Evolutionary conservation across 768 basidiomycete genomes (phyloP).

Genomic region (Clitopilus hobsonii): DNA sequence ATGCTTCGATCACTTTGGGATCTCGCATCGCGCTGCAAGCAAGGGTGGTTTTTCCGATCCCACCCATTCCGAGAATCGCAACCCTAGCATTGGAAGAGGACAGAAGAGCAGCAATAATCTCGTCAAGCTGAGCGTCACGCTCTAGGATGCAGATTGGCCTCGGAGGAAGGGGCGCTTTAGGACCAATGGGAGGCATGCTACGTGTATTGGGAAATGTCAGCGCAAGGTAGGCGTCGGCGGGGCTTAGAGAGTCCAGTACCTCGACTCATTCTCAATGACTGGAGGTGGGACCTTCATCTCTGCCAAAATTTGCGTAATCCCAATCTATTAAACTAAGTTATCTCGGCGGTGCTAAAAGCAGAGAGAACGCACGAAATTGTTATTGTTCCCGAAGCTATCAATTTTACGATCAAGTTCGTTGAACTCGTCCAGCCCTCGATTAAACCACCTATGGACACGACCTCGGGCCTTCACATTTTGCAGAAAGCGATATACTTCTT

Average conservation of each 20-base stretch:
- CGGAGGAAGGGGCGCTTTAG: not conserved
- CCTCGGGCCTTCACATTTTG: not conserved
- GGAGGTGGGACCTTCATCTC: not conserved
- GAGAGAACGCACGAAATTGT: not conserved
- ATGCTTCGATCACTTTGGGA: not conserved
- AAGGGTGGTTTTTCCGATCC: slow-evolving; percentile 8
- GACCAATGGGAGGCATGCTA: not conserved
- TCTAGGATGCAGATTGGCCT: not conserved
- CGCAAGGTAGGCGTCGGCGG: not conserved
- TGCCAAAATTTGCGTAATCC: not conserved
- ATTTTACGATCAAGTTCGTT: not conserved
- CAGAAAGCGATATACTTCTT: not conserved
- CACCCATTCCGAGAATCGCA: not conserved
- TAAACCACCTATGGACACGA: not conserved
- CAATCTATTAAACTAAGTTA: not conserved
- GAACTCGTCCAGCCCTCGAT: not conserved
- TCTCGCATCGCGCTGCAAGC: slow-evolving; percentile 2
- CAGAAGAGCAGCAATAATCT: not conserved
- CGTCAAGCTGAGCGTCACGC: not conserved
- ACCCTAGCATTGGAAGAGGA: not conserved
- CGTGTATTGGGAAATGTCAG: not conserved
- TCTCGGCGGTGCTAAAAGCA: not conserved
- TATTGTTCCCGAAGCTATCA: not conserved
- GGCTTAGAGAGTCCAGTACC: not conserved
- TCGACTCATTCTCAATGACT: not conserved